Conservation (phyloP, 306 rosid species). For the Elaeagnus macrophylla region DNA sequence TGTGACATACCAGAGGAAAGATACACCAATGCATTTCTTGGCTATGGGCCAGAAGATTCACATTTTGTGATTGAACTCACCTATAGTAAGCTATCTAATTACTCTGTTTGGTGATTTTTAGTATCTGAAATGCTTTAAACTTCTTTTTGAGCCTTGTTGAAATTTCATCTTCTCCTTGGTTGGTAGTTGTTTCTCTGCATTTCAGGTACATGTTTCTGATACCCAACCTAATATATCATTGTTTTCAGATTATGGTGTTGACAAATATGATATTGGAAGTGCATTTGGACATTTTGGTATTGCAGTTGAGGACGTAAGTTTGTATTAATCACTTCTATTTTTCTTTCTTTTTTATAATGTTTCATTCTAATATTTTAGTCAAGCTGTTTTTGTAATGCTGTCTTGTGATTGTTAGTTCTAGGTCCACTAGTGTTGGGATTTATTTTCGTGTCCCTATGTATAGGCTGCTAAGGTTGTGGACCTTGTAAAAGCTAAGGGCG, state of each 20-base stretch:
- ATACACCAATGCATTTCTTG: slow-evolving; percentile 79
- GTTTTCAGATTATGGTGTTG: slow-evolving; percentile 73
- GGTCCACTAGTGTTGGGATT: slow-evolving; percentile 2
- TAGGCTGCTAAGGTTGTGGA: slow-evolving; percentile 83
- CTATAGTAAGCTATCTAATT: slow-evolving; percentile 50
- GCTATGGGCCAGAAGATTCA: slow-evolving; percentile 84
- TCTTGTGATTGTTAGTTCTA: slow-evolving; percentile 20
- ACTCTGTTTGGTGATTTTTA: slow-evolving; percentile 4
- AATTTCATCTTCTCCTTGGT: slow-evolving; percentile 13
- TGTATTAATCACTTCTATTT: slow-evolving; percentile 7
- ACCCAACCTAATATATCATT: slow-evolving; percentile 20
- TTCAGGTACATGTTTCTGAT: slow-evolving; percentile 15
- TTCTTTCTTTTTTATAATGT: slow-evolving; percentile 3
- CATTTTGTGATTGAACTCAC: slow-evolving; percentile 81
- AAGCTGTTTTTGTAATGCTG: slow-evolving; percentile 1
- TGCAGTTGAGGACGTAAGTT: slow-evolving; percentile 92
- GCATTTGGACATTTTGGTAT: slow-evolving; percentile 82
- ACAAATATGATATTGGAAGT: slow-evolving; percentile 67
- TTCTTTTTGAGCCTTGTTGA: background rate
- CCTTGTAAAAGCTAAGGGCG: slow-evolving; percentile 80
- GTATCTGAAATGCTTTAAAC: slow-evolving; percentile 8
- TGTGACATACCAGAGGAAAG: slow-evolving; percentile 80
- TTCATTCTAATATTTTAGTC: slow-evolving; percentile 7
- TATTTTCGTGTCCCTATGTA: slow-evolving; percentile 15
- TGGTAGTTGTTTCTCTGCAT: slow-evolving; percentile 12